Evolutionary conservation across 208 protist genomes (phyloP), one percentile per base, ranked within the genome.

Genomic region (Strigomonas culicis): DNA sequence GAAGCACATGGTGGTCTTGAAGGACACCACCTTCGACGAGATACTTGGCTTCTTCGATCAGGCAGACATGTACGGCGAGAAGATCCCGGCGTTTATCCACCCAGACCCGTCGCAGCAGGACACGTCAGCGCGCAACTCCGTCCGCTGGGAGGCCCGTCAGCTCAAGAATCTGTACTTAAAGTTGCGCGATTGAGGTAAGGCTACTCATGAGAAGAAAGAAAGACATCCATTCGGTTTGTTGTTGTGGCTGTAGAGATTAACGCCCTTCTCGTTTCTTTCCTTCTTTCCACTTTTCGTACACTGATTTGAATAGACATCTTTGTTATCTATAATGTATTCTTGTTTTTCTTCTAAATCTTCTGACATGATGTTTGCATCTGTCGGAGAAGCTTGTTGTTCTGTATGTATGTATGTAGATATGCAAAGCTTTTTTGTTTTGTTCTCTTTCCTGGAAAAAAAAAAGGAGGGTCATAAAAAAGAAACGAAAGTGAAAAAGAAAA

Each of bases 1-100:
- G n/a, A 99, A 99, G 84, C 96, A 99, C 74, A 98, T 98, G 96
- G 93, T 98, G 13, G 86, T 95, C 1, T 63, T 99, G 15, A 97
- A 97, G 66, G 97, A 99, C 73, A 72, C 68, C 2, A 95, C 93
- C 8, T 92, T 96, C 59, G 76, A 91, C 15, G 96, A 98, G 43
- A 96, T 99, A 46, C 63, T 98, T 34, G 60, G 68, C 27, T 99
- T 99, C 75, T 92, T 99, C 47, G 96, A 98, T 51, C 84, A 90
- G 49, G 95, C 93, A 0, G 96, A 98, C 59, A 68, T 78, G 19
- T 87, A 96, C 57, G 97, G 96, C 31, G 94, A 94, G 61, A 86
- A 82, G 58, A 94, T 98, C n/a, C 77, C 86, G 1, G 90, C 94
- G 58, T 90, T 94, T 51, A 77, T 92, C 4, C 86, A 88, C 65